Evolutionary conservation across 768 basidiomycete species (phyloP), one percentile per base, ranked within the genome.

Genomic region (Mycena latifolia): DNA sequence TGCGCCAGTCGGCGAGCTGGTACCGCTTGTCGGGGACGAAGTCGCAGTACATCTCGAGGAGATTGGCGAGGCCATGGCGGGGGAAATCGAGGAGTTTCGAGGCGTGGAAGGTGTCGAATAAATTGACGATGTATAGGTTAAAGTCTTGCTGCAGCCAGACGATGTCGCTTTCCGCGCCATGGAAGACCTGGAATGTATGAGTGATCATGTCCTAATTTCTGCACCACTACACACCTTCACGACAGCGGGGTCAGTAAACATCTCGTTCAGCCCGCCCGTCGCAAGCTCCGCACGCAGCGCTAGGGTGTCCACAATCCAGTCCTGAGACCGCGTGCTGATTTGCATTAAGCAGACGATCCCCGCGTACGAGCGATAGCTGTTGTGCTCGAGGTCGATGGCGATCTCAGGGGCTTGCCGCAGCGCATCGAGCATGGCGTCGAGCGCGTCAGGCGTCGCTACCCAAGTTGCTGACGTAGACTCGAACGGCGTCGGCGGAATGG

Each of bases 81-180:
- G 92, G 91, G 71, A 95, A 92, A 15, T 92, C 1, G 93, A 80
- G 72, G 1, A 93, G 80, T 73, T 92, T 93, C 0, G 96, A 95
- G 2, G 96, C 97, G 70, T 98, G 95, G 76, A 89, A 98, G 0
- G 98, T 99, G 74, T 99, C 97, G 75, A 99, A 99, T n/a, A 99
- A 79, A 61, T 95, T 94, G 66, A 99, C 96, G 56, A 99, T 83
- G 77, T 95, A 99, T 10, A 99, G 74, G 63, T 93, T 93, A 75
- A 99, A 96, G 75, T 99, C 92, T 77, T 95, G 93, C 75, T 99
- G 97, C 20, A 99, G 85, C 98, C 98, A 99, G 7, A 95, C 81
- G 46, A 99, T 91, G 75, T 99, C 98, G 64, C 90, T 93, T 39
- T 96, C 92, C 1, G 97, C 94, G 28, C 98, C 97, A 77, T 99